Base-by-base conservation (phyloP, 2,329 filamentous ascomycete species). In the Ophiocordyceps robertsii region DNA sequence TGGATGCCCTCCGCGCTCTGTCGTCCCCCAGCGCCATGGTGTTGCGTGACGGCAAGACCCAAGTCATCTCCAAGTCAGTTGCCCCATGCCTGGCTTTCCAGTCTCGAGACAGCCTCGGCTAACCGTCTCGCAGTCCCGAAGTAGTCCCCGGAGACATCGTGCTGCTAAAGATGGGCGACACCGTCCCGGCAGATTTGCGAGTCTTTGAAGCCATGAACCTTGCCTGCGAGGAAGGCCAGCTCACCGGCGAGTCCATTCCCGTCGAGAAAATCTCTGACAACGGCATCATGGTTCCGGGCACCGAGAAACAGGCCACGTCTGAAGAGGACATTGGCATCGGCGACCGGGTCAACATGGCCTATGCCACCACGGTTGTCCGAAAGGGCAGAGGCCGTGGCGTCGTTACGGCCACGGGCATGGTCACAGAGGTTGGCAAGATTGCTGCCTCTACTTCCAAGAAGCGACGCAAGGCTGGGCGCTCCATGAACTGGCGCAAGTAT, bases 171-270 rank as follows among this genome's bases (percentile, higher is more conserved):
- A 82, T 77, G 61, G 83, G 83, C 45, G 82, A 86, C 58, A 84
- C 81, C 4, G 73, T 87, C 35, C 82, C 83, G 10, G 83, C 83
- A 32, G 83, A 88, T 54, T 59, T 87, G 35, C 77, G 81, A 43
- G 60, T 82, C 17, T 72, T 84, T 50, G 80, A 86, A 53, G 75
- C 73, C 45, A 84, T 89, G 74, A 90, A 92, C 57, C 70, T 88
- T 38, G 77, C 79, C 47, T 86, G 82, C 54, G 86, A 94, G 51
- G 83, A 88, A 60, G 80, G 81, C 38, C 77, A 83, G 40, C 71
- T 88, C 37, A 88, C 84, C 7, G 84, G 84, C 53, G 84, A 89
- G 60, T 83, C 83, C 4, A 67, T 83, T 14, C 80, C 82, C 7
- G 80, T 84, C 24, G 75, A 79, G 56, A 83, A 88, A 64, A 69